Base-by-base conservation (phyloP, 2,329 filamentous ascomycete species). In the Diplodia intermedia region DNA sequence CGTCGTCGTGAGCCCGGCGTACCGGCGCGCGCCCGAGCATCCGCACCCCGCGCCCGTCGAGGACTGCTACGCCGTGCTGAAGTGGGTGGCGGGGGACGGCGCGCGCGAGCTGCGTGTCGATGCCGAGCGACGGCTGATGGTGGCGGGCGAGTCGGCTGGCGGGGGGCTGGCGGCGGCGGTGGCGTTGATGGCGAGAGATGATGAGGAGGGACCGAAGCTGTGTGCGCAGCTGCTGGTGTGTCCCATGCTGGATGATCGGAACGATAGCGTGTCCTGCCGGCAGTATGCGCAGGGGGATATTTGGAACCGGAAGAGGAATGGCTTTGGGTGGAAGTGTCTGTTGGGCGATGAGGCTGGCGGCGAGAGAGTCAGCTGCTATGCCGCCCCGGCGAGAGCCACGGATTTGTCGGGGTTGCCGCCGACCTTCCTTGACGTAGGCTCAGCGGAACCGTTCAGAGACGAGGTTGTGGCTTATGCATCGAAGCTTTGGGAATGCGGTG, bases 241-340 rank as follows among this genome's bases (percentile, higher is more conserved):
- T 60, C 82, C 81, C 3, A 85, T 85, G 82, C 73, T 85, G 14
- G 82, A 85, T 71, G 80, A 84, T 69, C 73, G 77, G 56, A 78
- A 75, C 52, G 74, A 76, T n/a, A 73, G 69, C n/a, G 69, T 69
- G 8, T 77, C 77, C 4, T 73, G 75, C n/a, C 69, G 70, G 15
- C 76, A 79, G 15, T 76, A 79, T 57, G 75, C 76, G 29, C 71
- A 72, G 3, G 74, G 78, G 36, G 73, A 75, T 0, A 74, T 74
- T 20, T 84, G 82, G 80, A 74, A 71, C 1, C 71, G 71, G 5
- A 75, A 74, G 50, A 77, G 79, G 65, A 83, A 82, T 70, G 70
- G 74, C 50, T 81, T 77, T 4, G 82, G 76, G 4, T 85, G 82
- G 82, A 71, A 72, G 2, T 78, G 78, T 4, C 75, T 81, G 18